Evolutionary conservation across 306 rosid species (phyloP).

Genomic region (Elaeagnus macrophylla): DNA sequence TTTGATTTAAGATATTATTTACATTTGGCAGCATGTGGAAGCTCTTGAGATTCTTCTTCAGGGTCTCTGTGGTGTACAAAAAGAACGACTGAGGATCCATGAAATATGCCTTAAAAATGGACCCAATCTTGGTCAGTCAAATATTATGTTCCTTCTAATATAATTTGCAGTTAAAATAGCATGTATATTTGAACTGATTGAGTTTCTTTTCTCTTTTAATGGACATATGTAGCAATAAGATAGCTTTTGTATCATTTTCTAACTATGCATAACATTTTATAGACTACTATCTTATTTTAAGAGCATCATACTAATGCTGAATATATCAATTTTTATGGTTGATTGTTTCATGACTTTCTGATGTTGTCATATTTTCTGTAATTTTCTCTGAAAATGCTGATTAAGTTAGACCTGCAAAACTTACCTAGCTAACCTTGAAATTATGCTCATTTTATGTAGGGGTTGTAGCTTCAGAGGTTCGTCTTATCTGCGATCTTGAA

Average conservation of each 20-base stretch:
- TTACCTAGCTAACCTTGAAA: background rate
- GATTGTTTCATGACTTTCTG: background rate
- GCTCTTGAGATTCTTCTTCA: conserved; percentile 96
- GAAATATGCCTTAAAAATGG: conserved; percentile 83
- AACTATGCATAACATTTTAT: background rate
- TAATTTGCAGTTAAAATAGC: background rate
- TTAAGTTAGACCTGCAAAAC: background rate
- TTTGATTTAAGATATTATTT: conserved; percentile 15
- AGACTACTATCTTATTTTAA: background rate
- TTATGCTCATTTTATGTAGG: conserved; percentile 32
- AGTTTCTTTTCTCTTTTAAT: background rate
- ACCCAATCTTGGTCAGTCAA: conserved; percentile 59
- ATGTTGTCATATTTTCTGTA: background rate
- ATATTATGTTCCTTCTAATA: conserved; percentile 1
- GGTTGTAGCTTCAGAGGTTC: conserved; percentile 65
- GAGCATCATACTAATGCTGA: background rate
- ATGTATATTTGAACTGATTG: background rate
- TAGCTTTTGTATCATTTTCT: background rate
- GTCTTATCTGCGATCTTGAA: conserved; percentile 80
- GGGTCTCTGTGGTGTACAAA: conserved; percentile 86
- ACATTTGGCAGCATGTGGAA: conserved; percentile 74
- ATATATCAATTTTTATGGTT: background rate
- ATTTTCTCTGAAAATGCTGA: background rate
- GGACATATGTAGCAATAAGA: background rate
- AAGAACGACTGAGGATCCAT: conserved; percentile 71